Percentiles rank a stretch among this genome's conserved stretches.
Evolutionary conservation across 768 basidiomycete genomes (phyloP).

Genomic region (Mycena venus): DNA sequence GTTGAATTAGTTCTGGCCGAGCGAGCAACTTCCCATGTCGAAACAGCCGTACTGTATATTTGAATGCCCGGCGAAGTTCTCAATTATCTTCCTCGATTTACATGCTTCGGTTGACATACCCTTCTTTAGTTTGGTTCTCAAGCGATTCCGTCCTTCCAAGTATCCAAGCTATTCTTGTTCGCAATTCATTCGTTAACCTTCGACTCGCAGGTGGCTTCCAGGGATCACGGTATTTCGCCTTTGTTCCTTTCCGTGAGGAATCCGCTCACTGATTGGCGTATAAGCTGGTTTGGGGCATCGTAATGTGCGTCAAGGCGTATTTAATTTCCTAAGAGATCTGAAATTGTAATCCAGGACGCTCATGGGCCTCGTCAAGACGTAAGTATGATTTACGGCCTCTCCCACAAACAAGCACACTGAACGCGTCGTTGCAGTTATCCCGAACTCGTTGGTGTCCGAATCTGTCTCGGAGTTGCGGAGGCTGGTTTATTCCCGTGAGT

Average conservation of each 20-base stretch:
- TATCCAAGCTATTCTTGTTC: constrained; percentile 36
- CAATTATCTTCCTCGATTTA: neutral
- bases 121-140: constrained; percentile 62
- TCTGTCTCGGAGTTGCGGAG: constrained; percentile 76
- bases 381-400: constrained; percentile 5
- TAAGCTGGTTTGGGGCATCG: constrained; percentile 73
- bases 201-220: constrained; percentile 67
- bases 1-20: constrained; percentile 31
- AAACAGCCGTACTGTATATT: constrained; percentile 70
- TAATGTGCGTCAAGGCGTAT: constrained; percentile 60
- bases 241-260: neutral
- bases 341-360: constrained; percentile 56
- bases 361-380: constrained; percentile 81
- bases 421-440: constrained; percentile 60
- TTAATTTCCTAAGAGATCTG: neutral
- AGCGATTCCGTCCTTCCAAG: constrained; percentile 76
- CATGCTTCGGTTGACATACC: constrained; percentile 19
- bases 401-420: neutral
- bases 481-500: constrained; percentile 73
- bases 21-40: neutral
- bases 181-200: neutral
- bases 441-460: constrained; percentile 69
- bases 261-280: neutral
- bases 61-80: constrained; percentile 79
- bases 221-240: constrained; percentile 65